Evolutionary conservation across 345 rosid species (phyloP).

Genomic region (Eutrema japonicum): DNA sequence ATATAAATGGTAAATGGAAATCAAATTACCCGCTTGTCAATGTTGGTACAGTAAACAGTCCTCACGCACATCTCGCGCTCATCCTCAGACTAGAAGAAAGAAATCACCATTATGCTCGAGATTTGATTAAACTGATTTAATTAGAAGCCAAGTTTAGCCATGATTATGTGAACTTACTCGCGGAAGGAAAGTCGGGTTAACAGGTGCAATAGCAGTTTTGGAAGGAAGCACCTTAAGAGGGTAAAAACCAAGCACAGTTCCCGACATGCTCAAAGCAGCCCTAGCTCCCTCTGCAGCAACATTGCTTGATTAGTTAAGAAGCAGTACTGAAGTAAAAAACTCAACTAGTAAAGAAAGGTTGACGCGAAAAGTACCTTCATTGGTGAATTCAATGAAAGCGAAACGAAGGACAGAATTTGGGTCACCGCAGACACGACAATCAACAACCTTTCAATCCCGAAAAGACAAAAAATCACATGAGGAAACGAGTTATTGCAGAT

Average conservation of each 20-base stretch:
- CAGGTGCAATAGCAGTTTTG: conserved; percentile 99
- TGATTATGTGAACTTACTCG: conserved; percentile 57
- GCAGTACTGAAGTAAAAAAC: background rate
- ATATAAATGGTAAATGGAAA: conserved; percentile 13
- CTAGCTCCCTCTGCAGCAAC: conserved; percentile 77
- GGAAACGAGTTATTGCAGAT: conserved; percentile 19
- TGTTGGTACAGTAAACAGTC: conserved; percentile 95
- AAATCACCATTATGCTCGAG: conserved; percentile 1
- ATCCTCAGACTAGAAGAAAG: conserved; percentile 75
- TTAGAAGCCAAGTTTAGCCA: conserved; percentile 9
- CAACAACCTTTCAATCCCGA: conserved; percentile 63
- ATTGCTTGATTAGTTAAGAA: conserved; percentile 35
- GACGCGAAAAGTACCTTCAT: conserved; percentile 65
- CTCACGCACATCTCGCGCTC: conserved; percentile 99
- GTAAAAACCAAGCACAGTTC: conserved; percentile 89
- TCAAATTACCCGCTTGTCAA: conserved; percentile 78
- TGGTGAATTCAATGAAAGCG: conserved; percentile 88
- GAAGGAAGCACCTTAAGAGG: conserved; percentile 97
- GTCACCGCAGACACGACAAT: conserved; percentile 98
- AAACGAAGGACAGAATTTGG: conserved; percentile 93
- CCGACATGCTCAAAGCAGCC: conserved; percentile 84
- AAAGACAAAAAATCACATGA: conserved; percentile 12
- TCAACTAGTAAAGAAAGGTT: conserved; percentile 32
- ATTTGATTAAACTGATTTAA: background rate
- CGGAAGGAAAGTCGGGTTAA: conserved; percentile 96